These are phyloP conservation scores for Panicum virgatum DNA, from an alignment of 202 grass and related monocot genomes.

Conservation along the genomic window DNA sequence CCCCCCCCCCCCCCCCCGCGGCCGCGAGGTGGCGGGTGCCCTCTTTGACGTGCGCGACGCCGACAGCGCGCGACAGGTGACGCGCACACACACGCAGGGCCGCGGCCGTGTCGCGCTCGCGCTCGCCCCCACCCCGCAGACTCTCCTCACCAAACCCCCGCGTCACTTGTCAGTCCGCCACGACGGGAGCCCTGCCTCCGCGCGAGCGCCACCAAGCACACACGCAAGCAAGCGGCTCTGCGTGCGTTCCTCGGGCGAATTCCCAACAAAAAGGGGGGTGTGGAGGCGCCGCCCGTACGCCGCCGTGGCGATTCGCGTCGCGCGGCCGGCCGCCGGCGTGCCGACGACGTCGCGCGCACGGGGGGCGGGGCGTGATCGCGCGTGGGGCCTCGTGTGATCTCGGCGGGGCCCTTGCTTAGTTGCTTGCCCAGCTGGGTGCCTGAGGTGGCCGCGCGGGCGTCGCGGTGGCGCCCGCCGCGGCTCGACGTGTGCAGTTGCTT, in stretches of 20 bases:
- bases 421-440: neutral
- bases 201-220: too few relatives aligned
- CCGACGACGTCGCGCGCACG: neutral
- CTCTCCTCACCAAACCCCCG: constrained; percentile 32
- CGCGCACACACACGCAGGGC: neutral
- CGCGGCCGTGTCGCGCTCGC: neutral
- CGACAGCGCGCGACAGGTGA: constrained; percentile 28
- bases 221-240: too few relatives aligned
- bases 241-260: neutral
- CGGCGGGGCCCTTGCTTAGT: neutral
- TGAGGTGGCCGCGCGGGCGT: neutral
- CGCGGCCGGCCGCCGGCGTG: neutral
- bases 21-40: too few relatives aligned
- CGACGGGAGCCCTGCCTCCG: neutral
- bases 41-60: neutral
- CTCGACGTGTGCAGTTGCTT: constrained; percentile 23
- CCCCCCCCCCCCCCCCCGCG: too few relatives aligned
- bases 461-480: constrained; percentile 1
- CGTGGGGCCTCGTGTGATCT: neutral
- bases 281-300: neutral
- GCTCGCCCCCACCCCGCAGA: neutral
- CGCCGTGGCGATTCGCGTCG: neutral
- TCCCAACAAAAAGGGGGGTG: neutral
- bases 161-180: neutral
- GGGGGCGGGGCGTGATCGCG: neutral